These are phyloP conservation scores for Phytophthora nicotianae DNA, from an alignment of 352 stramenopile genomes.

Conservation along the genomic window DNA sequence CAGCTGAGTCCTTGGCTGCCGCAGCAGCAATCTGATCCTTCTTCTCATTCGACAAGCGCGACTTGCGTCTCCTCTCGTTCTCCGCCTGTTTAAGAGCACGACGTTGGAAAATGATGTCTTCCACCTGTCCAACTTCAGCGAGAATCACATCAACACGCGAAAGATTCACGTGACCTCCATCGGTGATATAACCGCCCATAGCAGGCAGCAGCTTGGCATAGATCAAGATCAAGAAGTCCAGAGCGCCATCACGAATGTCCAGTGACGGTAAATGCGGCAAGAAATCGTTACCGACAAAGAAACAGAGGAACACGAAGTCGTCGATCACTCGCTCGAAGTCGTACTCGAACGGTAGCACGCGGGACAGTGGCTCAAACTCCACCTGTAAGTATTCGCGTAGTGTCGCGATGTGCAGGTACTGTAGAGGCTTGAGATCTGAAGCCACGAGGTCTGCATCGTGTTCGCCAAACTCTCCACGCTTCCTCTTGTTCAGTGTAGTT, in stretches of 20 bases:
- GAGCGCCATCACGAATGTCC: constrained; percentile 98
- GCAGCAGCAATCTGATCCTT: constrained; percentile 70
- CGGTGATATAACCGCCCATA: constrained; percentile 95
- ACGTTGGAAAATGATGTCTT: constrained; percentile 96
- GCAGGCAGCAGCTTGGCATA: constrained; percentile 91
- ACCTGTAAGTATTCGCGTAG: constrained; percentile 94
- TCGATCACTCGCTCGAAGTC: constrained; percentile 98
- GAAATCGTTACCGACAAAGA: constrained; percentile 99
- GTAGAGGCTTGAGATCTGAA: constrained; percentile 91
- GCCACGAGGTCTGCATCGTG: constrained; percentile 77
- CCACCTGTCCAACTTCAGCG: constrained; percentile 94
- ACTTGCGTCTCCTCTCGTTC: constrained; percentile 74
- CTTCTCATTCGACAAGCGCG: constrained; percentile 69
- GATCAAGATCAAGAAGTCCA: constrained; percentile 98
- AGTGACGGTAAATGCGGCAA: constrained; percentile 97
- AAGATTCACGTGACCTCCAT: constrained; percentile 95
- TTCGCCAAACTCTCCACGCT: constrained; percentile 85
- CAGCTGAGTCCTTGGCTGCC: constrained; percentile 66
- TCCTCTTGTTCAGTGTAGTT: constrained; percentile 70
- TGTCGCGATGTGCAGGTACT: constrained; percentile 94
- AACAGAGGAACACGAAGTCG: constrained; percentile 99
- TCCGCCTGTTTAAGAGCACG: constrained; percentile 85
- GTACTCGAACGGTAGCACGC: constrained; percentile 92
- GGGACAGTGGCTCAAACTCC: constrained; percentile 91
- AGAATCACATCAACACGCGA: constrained; percentile 96